Base-by-base conservation (phyloP, 495 filamentous ascomycete species). In the Penicillium roqueforti region DNA sequence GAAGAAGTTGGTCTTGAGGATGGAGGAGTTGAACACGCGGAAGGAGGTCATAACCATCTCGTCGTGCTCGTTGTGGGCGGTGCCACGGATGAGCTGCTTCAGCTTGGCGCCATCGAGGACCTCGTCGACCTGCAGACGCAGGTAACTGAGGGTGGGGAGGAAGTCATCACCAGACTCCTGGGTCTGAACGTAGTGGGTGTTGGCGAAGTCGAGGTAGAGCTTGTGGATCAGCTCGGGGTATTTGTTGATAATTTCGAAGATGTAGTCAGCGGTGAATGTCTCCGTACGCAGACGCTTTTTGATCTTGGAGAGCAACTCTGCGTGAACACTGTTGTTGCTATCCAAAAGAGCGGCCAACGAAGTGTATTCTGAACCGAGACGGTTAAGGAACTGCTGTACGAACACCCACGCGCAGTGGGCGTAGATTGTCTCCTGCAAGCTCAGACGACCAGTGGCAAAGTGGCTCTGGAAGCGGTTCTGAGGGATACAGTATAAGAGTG, bases 1-100 rank as follows among this genome's bases (percentile, higher is more conserved):
- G 80, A 95, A 98, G 77, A 96, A 98, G 77, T 98, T 98, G 56
- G 93, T 97, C 81, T 97, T 97, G 58, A 97, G 77, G 31, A 96
- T 83, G 40, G 85, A 81, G 45, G 80, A 80, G 75, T 97, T 97
- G 80, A 98, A 98, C 41, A 92, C 83, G 49, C 89, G 84, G 82
- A 98, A 97, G n/a, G 91, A 88, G 16, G 80, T 88, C 91, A 97
- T 95, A 55, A 98, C 93, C 85, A 96, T 95, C 71, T 91, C 88
- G 61, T 97, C 89, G 71, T 98, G 92, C 76, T 98, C 93, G 63
- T 97, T 97, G 47, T 79, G 79, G 4, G 89, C 88, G 18, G 85
- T 85, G 65, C 84, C 86, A 29, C 87, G 85, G 64, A 98, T 96
- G 54, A 87, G 73, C 10, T 88, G 84, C 69, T 89, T 87, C 22